Percentiles rank a stretch among this genome's conserved stretches.
phyloP scores from a whole-genome alignment of 169 alveolate species.

The Plasmodium ovale region DNA sequence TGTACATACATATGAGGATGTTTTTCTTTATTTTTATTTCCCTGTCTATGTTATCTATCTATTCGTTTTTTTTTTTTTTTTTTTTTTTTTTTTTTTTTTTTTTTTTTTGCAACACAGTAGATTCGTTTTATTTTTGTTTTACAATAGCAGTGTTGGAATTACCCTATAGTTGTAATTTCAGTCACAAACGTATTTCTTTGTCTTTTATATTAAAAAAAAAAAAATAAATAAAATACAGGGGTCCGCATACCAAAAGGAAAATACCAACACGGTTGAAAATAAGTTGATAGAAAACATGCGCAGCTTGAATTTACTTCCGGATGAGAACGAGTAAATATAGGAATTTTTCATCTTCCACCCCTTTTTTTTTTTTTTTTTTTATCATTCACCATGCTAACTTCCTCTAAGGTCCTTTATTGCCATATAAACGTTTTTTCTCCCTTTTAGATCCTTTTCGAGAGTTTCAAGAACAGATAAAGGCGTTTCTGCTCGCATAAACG shows the following conservation, averaged over 20 bases:
- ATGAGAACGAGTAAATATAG: constrained; percentile 3
- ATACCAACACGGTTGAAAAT: constrained; percentile 59
- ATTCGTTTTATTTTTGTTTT: no score
- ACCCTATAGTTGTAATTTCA: no score
- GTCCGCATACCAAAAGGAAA: constrained; percentile 72
- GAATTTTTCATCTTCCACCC: not conserved
- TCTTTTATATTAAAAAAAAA: not conserved
- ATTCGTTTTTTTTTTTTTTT: no score
- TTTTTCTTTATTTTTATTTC: no score
- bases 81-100: no score
- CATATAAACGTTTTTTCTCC: not conserved
- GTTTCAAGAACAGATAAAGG: constrained; percentile 76
- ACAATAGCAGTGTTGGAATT: no score
- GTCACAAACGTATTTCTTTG: not conserved
- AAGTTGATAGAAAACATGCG: constrained; percentile 26
- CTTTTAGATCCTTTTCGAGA: constrained; percentile 44
- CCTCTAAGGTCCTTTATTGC: not conserved
- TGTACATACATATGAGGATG: no score
- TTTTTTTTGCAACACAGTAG: no score
- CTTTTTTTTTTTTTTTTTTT: not conserved
- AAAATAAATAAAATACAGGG: constrained; percentile 38
- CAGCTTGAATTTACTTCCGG: constrained; percentile 22
- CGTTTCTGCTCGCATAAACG: constrained; percentile 74
- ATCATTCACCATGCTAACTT: not conserved
- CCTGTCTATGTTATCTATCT: no score